Evolutionary conservation across 2,329 filamentous ascomycete species (phyloP).

Genomic region (Pyricularia pennisetigena): DNA sequence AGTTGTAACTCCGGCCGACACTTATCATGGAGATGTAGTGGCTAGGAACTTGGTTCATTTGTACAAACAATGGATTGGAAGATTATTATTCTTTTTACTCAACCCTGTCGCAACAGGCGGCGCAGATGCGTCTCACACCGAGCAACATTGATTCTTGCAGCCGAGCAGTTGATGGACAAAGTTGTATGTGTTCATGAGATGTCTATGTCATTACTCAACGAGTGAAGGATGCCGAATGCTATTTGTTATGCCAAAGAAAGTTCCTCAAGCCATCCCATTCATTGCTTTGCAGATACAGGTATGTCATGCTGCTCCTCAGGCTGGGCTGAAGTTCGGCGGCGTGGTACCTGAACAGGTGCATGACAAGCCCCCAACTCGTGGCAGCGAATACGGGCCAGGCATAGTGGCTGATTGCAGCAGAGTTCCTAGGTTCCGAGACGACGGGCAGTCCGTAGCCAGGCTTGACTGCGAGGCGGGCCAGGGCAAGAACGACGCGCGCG

Average conservation of each 20-base stretch:
- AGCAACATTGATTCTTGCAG: not conserved
- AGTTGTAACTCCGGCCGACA: not conserved
- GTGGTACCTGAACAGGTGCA: slow-evolving; percentile 91
- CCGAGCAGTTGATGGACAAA: not conserved
- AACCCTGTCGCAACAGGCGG: not conserved
- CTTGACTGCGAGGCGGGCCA: slow-evolving; percentile 76
- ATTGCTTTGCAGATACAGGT: slow-evolving; percentile 88
- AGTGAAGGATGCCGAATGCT: slow-evolving; percentile 5
- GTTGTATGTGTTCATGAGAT: not conserved
- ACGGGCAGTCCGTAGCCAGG: slow-evolving; percentile 40
- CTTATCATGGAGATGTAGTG: not conserved
- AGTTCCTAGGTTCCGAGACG: slow-evolving; percentile 37
- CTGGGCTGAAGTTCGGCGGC: slow-evolving; percentile 87
- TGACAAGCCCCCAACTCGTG: slow-evolving; percentile 84
- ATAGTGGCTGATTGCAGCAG: slow-evolving; percentile 49
- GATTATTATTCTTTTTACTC: not conserved
- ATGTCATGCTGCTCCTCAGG: slow-evolving; percentile 90
- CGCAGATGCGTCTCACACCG: not conserved
- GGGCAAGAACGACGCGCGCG: slow-evolving; percentile 74
- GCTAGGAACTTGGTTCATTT: not conserved
- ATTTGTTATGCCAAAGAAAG: slow-evolving; percentile 77
- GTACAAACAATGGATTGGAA: not conserved
- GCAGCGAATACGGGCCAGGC: slow-evolving; percentile 92
- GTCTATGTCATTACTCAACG: not conserved
- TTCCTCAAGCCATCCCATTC: slow-evolving; percentile 81